Conservation (phyloP, 257 asterid genomes). For the Solanum sejunctum region DNA sequence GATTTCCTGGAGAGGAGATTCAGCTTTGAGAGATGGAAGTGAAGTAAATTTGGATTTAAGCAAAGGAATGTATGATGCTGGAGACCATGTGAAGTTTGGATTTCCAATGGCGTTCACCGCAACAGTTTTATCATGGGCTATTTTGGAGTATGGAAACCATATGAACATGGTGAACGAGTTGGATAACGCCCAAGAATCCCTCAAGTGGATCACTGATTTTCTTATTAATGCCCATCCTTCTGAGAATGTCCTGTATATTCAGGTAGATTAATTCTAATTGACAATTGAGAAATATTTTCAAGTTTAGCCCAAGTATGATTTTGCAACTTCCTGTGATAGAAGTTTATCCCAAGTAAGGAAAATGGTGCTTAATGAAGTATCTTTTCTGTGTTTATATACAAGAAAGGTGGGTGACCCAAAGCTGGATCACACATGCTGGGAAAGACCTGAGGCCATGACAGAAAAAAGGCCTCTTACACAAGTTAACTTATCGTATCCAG, state of each 20-base stretch:
- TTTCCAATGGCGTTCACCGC: slow-evolving; percentile 72
- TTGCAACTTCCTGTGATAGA: not conserved
- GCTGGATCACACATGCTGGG: slow-evolving; percentile 58
- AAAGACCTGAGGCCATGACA: slow-evolving; percentile 37
- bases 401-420: slow-evolving; percentile 52
- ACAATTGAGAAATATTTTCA: not conserved
- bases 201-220: slow-evolving; percentile 51
- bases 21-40: slow-evolving; percentile 41
- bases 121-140: slow-evolving; percentile 49
- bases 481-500: slow-evolving; percentile 42
- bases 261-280: slow-evolving; percentile 17
- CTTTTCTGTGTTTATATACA: not conserved
- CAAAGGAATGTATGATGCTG: slow-evolving; percentile 59
- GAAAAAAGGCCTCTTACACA: slow-evolving; percentile 27
- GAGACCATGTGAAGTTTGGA: slow-evolving; percentile 51
- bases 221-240: slow-evolving; percentile 57
- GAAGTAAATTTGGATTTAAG: slow-evolving; percentile 38
- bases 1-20: slow-evolving; percentile 58
- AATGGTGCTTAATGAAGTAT: not conserved
- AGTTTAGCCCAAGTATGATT: not conserved
- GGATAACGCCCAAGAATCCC: slow-evolving; percentile 29
- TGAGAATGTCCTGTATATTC: slow-evolving; percentile 35
- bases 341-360: not conserved
- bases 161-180: slow-evolving; percentile 26
- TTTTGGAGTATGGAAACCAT: slow-evolving; percentile 35